Base-by-base conservation (phyloP, 2,329 filamentous ascomycete genomes). In the Trichoderma sp. region DNA sequence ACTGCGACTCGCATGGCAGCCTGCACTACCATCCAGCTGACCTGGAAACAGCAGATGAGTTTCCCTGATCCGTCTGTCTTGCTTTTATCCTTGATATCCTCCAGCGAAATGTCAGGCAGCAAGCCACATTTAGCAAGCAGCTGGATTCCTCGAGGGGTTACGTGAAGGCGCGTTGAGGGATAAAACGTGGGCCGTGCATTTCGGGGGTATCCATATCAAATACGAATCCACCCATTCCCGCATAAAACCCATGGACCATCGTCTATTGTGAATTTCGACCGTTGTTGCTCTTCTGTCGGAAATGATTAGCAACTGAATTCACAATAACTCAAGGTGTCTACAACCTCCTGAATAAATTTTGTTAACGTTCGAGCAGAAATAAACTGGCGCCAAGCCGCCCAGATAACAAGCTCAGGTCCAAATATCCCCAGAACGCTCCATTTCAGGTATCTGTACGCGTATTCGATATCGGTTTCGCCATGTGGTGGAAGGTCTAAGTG, bases 11-110 rank as follows among this genome's bases (percentile, higher is more conserved):
- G 78, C 2, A 77, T 78, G 24, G 82, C 73, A 39, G 74, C 75
- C 58, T 83, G 80, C 3, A 82, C 56, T 3, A 81, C 69, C 71
- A 83, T 80, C 82, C 82, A 84, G 15, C 73, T 73, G 1, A 78
- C 80, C 73, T 84, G 83, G 14, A 82, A 21, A 58, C 77, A 78
- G 2, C 80, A 79, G 12, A 84, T 74, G 1, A 75, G 65, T 73
- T 82, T 82, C 32, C 78, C 77, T 53, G 80, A 77, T 6, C 73
- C 72, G 70, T 82, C 78, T 18, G 77, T 77, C 70, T 82, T 83
- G 72, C 78, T 81, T 60, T 81, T 80, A 69, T 81, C 79, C 66
- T 73, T 75, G 24, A 82, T 81, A 47, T 80, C 68, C 12, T 65
- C 73, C 9, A 60, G 28, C 9, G 57, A 34, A 32, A 60, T 60